Conservation (phyloP, 148 eudicot species). For the Camellia japonica region DNA sequence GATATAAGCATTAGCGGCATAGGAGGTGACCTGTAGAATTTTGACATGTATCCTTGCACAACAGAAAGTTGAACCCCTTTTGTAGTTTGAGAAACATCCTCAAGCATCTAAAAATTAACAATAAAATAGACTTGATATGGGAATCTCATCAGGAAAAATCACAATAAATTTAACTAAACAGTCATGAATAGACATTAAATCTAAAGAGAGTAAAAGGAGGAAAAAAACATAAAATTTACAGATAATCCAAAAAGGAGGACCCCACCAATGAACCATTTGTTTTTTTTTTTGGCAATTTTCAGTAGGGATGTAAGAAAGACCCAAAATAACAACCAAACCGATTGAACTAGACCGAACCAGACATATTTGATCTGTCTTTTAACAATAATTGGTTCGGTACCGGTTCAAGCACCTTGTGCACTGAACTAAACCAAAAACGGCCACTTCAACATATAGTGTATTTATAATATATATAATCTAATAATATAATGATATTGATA, state of each 20-base stretch:
- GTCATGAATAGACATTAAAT: neutral
- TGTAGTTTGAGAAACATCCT: constrained; percentile 53
- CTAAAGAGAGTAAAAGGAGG: neutral
- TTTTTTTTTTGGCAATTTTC: neutral
- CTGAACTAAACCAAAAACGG: no score
- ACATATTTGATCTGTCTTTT: no score
- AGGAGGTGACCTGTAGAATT: constrained; percentile 71
- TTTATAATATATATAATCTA: no score
- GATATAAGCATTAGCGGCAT: constrained; percentile 11
- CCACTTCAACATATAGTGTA: no score
- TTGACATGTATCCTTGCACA: constrained; percentile 90
- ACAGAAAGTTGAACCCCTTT: constrained; percentile 81
- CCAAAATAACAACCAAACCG: no score
- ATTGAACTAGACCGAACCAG: no score
- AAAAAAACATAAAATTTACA: no score
- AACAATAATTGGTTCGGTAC: no score
- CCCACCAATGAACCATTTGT: neutral
- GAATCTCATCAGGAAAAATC: neutral
- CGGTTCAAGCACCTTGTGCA: no score
- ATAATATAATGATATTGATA: no score
- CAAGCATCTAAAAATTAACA: constrained; percentile 54
- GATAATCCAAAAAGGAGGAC: neutral
- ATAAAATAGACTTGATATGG: neutral
- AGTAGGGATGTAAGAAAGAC: no score
- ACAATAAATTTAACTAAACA: neutral